Evolutionary conservation across 2,329 filamentous ascomycete species (phyloP), one percentile per base, ranked within the genome.

Genomic region (Microcera coccophila): DNA sequence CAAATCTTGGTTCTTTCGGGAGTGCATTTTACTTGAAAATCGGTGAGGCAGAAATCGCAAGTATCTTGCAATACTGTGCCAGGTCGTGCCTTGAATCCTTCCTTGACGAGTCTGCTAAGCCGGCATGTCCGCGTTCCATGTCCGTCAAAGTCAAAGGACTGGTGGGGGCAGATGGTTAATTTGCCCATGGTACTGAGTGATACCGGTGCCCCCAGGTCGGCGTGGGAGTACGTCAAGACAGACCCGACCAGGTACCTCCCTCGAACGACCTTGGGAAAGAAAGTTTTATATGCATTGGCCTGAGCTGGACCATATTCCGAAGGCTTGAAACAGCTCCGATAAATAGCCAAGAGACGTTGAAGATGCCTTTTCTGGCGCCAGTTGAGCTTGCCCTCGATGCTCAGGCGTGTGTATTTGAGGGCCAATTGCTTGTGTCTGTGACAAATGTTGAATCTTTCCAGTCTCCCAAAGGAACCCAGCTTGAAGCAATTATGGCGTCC

Each of bases 371-470:
- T 33, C 3, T 39, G 17, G 5, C 4, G 11, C 14, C 8, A 8
- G 19, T 15, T 14, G 19, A 28, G 20, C 5, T 36, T 18, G 19
- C 31, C 29, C 36, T 26, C 22, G 12, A 26, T 7, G 22, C 22
- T 26, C 7, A 44, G 20, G 9, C 48, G 32, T 9, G 46, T 42
- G 16, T 51, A 49, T 18, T 49, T 49, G 14, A 51, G 44, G 9
- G 46, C 33, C 5, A 49, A 19, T 26, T 51, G 48, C 12, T 44
- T 28, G 14, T 51, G 43, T 16, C 28, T 43, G 20, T 44, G 19
- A 10, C 17, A 14, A 35, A 41, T 17, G 12, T 11, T 2, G 7
- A 16, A 7, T 8, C 17, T 9, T 3, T 17, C 22, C 7, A 19
- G 17, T 12, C 4, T 11, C 19, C 10, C 5, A 17, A 11, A 3